Conservation (phyloP, 164 flowering plant genomes). For the Dillenia turbinata region DNA sequence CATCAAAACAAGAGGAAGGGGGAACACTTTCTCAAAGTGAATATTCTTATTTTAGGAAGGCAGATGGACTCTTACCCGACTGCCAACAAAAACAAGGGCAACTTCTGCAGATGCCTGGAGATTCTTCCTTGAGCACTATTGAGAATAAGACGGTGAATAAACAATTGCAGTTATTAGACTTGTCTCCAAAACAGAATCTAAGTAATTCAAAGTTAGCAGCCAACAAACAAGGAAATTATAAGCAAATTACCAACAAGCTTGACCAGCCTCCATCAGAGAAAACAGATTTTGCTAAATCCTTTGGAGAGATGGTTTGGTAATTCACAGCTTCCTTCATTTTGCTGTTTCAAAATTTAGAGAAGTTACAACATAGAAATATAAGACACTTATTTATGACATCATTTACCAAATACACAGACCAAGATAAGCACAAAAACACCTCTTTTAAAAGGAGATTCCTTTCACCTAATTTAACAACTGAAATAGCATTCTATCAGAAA, state of each 20-base stretch:
- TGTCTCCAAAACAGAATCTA: neutral
- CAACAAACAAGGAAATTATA: neutral
- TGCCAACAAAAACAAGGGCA: slow-evolving; percentile 77
- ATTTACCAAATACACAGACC: neutral
- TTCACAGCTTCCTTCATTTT: slow-evolving; percentile 40
- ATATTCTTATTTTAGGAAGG: too few species aligned
- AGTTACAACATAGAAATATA: neutral
- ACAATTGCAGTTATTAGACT: neutral
- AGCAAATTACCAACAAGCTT: slow-evolving; percentile 55
- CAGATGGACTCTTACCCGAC: slow-evolving; percentile 39
- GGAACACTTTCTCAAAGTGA: too few species aligned
- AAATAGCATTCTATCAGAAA: neutral
- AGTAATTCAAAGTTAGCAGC: neutral
- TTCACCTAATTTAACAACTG: too few species aligned
- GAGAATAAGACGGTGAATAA: slow-evolving; percentile 5
- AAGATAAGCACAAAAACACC: neutral
- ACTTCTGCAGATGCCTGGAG: slow-evolving; percentile 42
- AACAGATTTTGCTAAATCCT: slow-evolving; percentile 61
- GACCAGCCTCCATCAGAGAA: slow-evolving; percentile 78
- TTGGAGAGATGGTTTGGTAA: slow-evolving; percentile 61
- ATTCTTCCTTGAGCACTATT: slow-evolving; percentile 54
- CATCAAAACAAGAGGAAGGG: too few species aligned
- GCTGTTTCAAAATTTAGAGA: slow-evolving; percentile 17
- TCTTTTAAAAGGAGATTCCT: too few species aligned
- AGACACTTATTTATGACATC: neutral